Evolutionary conservation across 1,139 yeast genomes (phyloP).

Genomic region (Yamadazyma sp.): DNA sequence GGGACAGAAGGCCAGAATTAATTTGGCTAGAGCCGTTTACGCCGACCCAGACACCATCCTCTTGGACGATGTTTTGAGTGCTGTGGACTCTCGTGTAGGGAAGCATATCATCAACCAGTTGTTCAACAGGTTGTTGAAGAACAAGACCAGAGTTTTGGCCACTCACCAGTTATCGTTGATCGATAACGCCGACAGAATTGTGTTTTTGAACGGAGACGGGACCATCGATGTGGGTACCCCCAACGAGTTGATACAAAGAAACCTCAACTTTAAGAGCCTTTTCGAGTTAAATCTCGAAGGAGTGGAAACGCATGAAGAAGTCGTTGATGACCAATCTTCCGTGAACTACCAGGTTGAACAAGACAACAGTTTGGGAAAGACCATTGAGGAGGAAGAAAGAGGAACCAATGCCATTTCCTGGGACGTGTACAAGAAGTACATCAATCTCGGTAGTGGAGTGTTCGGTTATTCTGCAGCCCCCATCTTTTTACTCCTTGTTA

Average conservation of each 20-base stretch:
- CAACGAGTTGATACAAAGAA: conserved; percentile 34
- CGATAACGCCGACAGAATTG: conserved; percentile 40
- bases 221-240: conserved; percentile 36
- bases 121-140: conserved; percentile 32
- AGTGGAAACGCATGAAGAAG: conserved; percentile 17
- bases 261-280: conserved; percentile 19
- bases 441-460: conserved; percentile 42
- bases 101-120: conserved; percentile 43
- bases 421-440: conserved; percentile 35
- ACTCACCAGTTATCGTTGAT: conserved; percentile 49
- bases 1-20: conserved; percentile 50
- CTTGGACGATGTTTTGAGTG: conserved; percentile 48
- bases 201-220: conserved; percentile 44
- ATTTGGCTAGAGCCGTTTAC: conserved; percentile 47
- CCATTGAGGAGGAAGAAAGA: conserved; percentile 37
- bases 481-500: conserved; percentile 34
- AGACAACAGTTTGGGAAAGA: conserved; percentile 21
- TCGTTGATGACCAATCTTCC: background rate
- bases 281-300: conserved; percentile 21
- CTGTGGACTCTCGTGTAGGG: conserved; percentile 53
- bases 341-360: conserved; percentile 2
- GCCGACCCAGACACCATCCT: conserved; percentile 39
- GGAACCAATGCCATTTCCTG: conserved; percentile 43
- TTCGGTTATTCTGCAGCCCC: conserved; percentile 31
- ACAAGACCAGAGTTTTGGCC: conserved; percentile 44